Percentiles rank a stretch among this genome's conserved stretches.
phyloP scores from a whole-genome alignment of 129 eudicot species.

The Pittosporum tobira region DNA sequence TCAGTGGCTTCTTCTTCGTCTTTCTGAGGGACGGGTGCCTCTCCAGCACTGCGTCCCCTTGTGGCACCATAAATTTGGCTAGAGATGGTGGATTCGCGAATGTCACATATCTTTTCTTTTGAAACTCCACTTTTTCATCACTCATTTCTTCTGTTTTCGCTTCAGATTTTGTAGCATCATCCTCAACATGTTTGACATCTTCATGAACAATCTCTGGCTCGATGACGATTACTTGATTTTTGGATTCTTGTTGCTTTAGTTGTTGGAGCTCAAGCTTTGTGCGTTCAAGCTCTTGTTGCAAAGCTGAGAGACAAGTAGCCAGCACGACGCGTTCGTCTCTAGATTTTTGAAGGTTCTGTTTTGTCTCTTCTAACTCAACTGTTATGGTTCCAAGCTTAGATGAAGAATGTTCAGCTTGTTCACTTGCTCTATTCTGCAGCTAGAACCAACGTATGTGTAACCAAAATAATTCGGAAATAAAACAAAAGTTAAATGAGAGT shows the following conservation, averaged over 20 bases:
- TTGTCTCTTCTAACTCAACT: constrained; percentile 63
- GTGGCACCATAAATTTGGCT: constrained; percentile 33
- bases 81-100: constrained; percentile 51
- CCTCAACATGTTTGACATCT: constrained; percentile 52
- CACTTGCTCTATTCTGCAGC: constrained; percentile 27
- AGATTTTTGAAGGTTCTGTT: constrained; percentile 62
- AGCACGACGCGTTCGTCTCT: constrained; percentile 58
- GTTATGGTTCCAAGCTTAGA: constrained; percentile 3
- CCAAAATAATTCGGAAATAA: no score
- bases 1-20: constrained; percentile 65
- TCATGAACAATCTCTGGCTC: constrained; percentile 31
- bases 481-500: no score
- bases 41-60: constrained; percentile 30
- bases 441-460: no score
- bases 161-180: constrained; percentile 23
- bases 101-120: constrained; percentile 56
- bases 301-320: constrained; percentile 62
- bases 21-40: constrained; percentile 60
- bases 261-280: constrained; percentile 59
- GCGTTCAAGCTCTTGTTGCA: constrained; percentile 67
- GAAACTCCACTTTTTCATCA: constrained; percentile 28
- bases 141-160: constrained; percentile 16
- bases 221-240: constrained; percentile 14
- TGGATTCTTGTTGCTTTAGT: constrained; percentile 39
- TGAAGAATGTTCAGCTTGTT: constrained; percentile 10